These are phyloP conservation scores for Kodamaea hsintzibuensis DNA, from an alignment of 805 yeast genomes.

Conservation along the genomic window DNA sequence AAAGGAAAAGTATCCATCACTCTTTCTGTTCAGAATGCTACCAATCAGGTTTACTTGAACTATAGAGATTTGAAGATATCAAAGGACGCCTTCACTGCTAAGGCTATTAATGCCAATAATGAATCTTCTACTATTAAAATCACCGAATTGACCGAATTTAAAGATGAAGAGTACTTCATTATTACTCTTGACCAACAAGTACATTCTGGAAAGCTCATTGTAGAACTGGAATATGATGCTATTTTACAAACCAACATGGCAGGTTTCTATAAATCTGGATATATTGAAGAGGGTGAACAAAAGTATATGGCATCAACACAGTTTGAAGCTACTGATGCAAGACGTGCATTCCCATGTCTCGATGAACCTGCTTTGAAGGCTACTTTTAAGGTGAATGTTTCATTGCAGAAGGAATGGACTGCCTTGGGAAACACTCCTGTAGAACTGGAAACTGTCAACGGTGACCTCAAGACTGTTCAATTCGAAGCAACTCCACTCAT, in stretches of 20 bases:
- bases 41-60: constrained; percentile 50
- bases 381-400: constrained; percentile 48
- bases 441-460: constrained; percentile 19
- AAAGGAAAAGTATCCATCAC: constrained; percentile 49
- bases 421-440: constrained; percentile 53
- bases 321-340: constrained; percentile 60
- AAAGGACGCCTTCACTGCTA: constrained; percentile 22
- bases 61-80: constrained; percentile 42
- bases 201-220: constrained; percentile 21
- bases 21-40: constrained; percentile 43
- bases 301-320: constrained; percentile 52
- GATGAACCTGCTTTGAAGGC: constrained; percentile 61
- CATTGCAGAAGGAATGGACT: constrained; percentile 33
- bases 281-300: constrained; percentile 37
- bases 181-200: constrained; percentile 50
- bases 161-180: constrained; percentile 62
- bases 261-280: constrained; percentile 53
- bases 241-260: constrained; percentile 56
- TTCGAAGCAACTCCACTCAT: constrained; percentile 53
- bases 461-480: constrained; percentile 24
- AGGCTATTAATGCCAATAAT: constrained; percentile 18
- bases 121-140: constrained; percentile 25
- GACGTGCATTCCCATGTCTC: constrained; percentile 58
- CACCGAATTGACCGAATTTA: constrained; percentile 32
- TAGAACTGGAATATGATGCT: constrained; percentile 41